A percentile compares a stretch with the other conserved stretches of the same genome.
Conservation (phyloP, 1,284 basidiomycete species). For the Veloboletus limbatus region DNA sequence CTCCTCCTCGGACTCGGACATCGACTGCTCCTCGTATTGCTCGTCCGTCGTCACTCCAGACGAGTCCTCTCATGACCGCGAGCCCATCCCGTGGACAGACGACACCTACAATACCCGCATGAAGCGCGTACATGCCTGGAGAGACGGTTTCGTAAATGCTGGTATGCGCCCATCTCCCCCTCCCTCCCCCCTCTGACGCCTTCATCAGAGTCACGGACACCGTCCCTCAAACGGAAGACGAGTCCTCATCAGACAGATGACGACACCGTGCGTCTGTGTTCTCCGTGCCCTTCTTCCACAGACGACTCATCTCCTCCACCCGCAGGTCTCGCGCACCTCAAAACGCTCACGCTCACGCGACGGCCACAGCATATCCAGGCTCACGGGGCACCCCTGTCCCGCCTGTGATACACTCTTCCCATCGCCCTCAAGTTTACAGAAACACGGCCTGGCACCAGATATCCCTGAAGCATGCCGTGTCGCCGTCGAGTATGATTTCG, state of each 20-base stretch:
- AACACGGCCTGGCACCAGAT: slow-evolving; percentile 51
- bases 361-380: slow-evolving; percentile 30
- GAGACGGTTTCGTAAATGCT: slow-evolving; percentile 44
- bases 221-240: slow-evolving; percentile 32
- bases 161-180: slow-evolving; percentile 34
- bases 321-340: slow-evolving; percentile 49
- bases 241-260: slow-evolving; percentile 29
- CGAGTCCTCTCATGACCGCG: slow-evolving; percentile 23
- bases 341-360: slow-evolving; percentile 50
- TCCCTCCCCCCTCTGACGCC: slow-evolving; percentile 11
- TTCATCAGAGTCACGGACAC: slow-evolving; percentile 12
- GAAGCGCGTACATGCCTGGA: slow-evolving; percentile 62
- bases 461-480: slow-evolving; percentile 65
- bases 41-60: slow-evolving; percentile 51
- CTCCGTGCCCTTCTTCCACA: not conserved
- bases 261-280: slow-evolving; percentile 43
- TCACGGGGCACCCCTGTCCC: slow-evolving; percentile 51
- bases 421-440: slow-evolving; percentile 51
- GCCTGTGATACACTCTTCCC: slow-evolving; percentile 68
- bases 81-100: slow-evolving; percentile 34
- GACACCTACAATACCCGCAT: slow-evolving; percentile 52
- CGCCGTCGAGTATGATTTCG: slow-evolving; percentile 70
- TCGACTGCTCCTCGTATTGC: slow-evolving; percentile 59
- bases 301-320: slow-evolving; percentile 3
- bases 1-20: slow-evolving; percentile 41